A percentile compares a stretch with the other conserved stretches of the same genome.
phyloP scores from a whole-genome alignment of 2,329 filamentous ascomycete genomes.

The Fusarium brevicatenulatum region DNA sequence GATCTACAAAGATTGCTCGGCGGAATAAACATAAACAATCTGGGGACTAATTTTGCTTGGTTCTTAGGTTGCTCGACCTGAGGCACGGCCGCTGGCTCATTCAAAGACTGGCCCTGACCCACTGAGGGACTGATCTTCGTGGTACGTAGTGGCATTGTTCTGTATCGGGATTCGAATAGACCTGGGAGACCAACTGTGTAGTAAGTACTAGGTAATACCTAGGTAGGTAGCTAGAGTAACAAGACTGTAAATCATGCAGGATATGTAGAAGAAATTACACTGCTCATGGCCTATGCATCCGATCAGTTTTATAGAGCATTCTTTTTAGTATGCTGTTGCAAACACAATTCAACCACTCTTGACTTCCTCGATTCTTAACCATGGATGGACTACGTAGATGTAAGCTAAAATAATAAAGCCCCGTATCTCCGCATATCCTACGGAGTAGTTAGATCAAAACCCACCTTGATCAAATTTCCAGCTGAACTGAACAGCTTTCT shows the following conservation, averaged over 20 bases:
- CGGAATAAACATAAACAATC: slow-evolving; percentile 26
- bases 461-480: slow-evolving; percentile 6
- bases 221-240: not conserved
- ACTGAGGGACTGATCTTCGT: not conserved
- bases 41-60: slow-evolving; percentile 6
- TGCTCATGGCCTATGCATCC: too few relatives aligned
- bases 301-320: not conserved
- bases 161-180: not conserved
- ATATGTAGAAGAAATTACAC: not conserved
- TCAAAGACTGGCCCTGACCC: slow-evolving; percentile 10
- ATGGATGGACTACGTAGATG: not conserved
- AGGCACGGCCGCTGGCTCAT: not conserved
- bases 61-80: not conserved
- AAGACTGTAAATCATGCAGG: not conserved
- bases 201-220: too few relatives aligned
- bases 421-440: not conserved
- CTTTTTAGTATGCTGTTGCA: not conserved
- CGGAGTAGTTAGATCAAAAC: not conserved
- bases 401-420: not conserved
- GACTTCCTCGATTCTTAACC: not conserved
- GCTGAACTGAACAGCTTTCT: slow-evolving; percentile 18
- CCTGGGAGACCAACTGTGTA: not conserved
- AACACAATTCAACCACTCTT: not conserved
- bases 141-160: not conserved
- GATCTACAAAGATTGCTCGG: slow-evolving; percentile 27